phyloP scores from a whole-genome alignment of 768 basidiomycete species.

The Agrocybe chaxingu region DNA sequence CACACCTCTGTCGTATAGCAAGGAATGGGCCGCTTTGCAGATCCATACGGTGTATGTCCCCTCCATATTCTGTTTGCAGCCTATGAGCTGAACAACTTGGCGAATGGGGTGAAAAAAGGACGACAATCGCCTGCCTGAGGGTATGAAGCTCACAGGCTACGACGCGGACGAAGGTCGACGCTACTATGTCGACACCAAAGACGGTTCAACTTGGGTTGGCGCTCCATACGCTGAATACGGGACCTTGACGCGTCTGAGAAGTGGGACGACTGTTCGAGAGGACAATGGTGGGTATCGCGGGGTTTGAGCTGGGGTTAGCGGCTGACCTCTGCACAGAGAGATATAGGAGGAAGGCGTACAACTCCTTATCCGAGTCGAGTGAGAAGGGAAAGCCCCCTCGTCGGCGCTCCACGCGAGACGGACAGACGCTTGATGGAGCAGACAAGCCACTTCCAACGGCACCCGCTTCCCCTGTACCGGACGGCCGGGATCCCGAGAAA shows the following conservation, averaged over 20 bases:
- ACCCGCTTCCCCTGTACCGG: too few species aligned
- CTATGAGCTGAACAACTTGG: neutral
- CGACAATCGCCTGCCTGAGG: constrained; percentile 7
- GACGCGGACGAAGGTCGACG: constrained; percentile 5
- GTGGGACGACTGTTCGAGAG: neutral
- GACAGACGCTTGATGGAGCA: too few species aligned
- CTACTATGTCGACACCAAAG: constrained; percentile 5
- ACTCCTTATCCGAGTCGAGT: neutral
- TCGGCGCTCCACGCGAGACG: too few species aligned
- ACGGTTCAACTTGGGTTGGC: constrained; percentile 6
- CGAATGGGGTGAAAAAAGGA: neutral
- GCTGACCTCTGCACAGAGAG: neutral
- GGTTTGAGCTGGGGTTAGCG: too few species aligned
- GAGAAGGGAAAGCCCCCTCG: too few species aligned
- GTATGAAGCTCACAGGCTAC: constrained; percentile 11
- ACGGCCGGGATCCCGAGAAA: too few species aligned
- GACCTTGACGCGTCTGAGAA: neutral
- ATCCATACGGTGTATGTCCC: too few species aligned
- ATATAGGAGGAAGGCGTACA: neutral
- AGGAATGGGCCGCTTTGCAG: too few species aligned
- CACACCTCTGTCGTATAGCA: too few species aligned
- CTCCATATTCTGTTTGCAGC: neutral
- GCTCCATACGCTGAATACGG: constrained; percentile 7
- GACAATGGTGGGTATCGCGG: neutral
- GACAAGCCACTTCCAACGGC: too few species aligned